Conservation (phyloP, 495 filamentous ascomycete genomes). For the Filosporella fistucella region DNA sequence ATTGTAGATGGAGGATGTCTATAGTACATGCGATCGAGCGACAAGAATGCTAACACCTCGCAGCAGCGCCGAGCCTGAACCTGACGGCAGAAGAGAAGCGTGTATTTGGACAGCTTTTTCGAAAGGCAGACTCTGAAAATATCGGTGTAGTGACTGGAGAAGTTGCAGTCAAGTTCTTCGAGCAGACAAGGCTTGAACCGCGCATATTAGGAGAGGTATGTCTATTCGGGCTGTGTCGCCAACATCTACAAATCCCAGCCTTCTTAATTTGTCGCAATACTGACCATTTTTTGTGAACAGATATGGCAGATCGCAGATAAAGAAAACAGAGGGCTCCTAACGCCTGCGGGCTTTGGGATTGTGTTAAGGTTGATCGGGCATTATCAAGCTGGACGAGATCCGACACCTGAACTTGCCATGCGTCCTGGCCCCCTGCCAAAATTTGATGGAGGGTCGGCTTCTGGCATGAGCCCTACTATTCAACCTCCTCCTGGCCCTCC, state of each 20-base stretch:
- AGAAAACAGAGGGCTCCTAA: slow-evolving; percentile 91
- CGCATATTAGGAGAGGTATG: slow-evolving; percentile 84
- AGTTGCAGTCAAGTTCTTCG: slow-evolving; percentile 95
- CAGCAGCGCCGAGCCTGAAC: slow-evolving; percentile 70
- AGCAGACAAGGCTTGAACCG: slow-evolving; percentile 85
- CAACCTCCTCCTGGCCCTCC: slow-evolving; percentile 47
- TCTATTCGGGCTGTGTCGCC: slow-evolving; percentile 7
- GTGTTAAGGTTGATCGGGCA: slow-evolving; percentile 93
- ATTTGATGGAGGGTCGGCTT: slow-evolving; percentile 61
- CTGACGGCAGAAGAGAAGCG: slow-evolving; percentile 90
- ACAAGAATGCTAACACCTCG: too few relatives aligned
- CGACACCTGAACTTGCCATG: slow-evolving; percentile 66
- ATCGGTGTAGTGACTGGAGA: slow-evolving; percentile 95
- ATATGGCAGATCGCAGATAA: slow-evolving; percentile 99
- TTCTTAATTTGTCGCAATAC: neutral
- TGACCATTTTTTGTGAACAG: slow-evolving; percentile 38
- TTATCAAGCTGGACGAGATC: slow-evolving; percentile 80
- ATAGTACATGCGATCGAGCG: too few relatives aligned
- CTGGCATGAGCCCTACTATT: slow-evolving; percentile 28
- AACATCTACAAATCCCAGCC: neutral
- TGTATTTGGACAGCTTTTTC: slow-evolving; percentile 86
- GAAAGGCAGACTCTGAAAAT: slow-evolving; percentile 80
- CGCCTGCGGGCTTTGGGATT: slow-evolving; percentile 83
- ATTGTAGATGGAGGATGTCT: too few relatives aligned
- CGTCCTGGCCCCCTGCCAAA: slow-evolving; percentile 82